Base-by-base conservation (phyloP, 192 early-diverging fungal genomes). In the Pecoramyces ruminantium region DNA sequence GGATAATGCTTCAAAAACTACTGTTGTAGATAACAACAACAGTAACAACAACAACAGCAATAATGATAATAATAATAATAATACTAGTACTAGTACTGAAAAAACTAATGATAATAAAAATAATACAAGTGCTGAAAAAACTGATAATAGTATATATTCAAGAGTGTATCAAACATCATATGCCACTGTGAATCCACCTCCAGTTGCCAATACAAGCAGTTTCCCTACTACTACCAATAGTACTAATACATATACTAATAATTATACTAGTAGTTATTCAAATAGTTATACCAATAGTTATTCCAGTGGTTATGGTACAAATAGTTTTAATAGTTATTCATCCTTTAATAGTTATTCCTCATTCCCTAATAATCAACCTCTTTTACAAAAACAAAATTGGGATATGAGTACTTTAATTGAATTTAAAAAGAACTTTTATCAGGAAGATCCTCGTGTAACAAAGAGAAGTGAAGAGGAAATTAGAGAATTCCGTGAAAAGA, bases 371-470 rank as follows among this genome's bases (percentile, higher is more conserved):
- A 34, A 34, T 51, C 42, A 51, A 51, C 42, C 15, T 21, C 15
- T 2, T 21, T 21, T 51, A 21, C 42, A 51, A 51, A 51, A 51
- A 21, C 42, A 5, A 51, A 51, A 51, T 51, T 51, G 42, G 42
- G 18, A 51, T 51, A 51, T 51, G 42, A 51, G 42, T 21, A 51
- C 17, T 4, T 80, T 29, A 80, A 29, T 12, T 8, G 79, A 29
- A 77, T 82, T 82, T 30, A 29, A 82, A 38, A 82, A 82, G 79
- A 38, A 98, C 87, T 99, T 99, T 84, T 99, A 99, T 87, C 84
- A 85, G n/a, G 97, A 99, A 86, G 85, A 95, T 83, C 84, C 90
- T 13, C 80, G 85, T 42, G 96, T 99, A 11, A 83, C 90, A 6
- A 84, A 83, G 14, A 91, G 95, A 79, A 86, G 90, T 30, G 83